phyloP scores from a whole-genome alignment of 495 filamentous ascomycete genomes.

The Chaetomium cochliodes region DNA sequence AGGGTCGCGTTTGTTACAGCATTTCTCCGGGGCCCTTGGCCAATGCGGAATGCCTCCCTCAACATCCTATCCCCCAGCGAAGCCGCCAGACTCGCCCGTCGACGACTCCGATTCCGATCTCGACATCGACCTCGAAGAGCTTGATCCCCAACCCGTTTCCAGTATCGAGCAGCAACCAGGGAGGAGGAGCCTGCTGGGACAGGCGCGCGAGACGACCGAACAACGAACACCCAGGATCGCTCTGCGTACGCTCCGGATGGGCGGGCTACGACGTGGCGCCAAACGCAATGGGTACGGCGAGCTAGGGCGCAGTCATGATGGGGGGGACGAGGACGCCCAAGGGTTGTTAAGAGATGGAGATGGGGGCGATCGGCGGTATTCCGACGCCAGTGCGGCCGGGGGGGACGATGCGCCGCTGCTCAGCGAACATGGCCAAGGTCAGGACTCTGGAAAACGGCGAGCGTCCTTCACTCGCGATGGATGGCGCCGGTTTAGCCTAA shows the following conservation, averaged over 20 bases:
- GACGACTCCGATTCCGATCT: constrained; percentile 65
- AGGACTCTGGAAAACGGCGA: constrained; percentile 28
- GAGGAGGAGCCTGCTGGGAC: constrained; percentile 42
- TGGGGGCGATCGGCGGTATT: constrained; percentile 50
- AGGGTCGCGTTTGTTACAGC: not conserved
- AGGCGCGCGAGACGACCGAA: constrained; percentile 39
- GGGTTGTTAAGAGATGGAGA: constrained; percentile 58
- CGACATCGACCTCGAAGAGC: constrained; percentile 70
- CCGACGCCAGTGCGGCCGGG: constrained; percentile 49
- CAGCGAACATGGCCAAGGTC: constrained; percentile 34
- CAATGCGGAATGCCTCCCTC: constrained; percentile 55
- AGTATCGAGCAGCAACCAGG: constrained; percentile 26
- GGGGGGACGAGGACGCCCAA: constrained; percentile 55
- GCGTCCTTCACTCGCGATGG: constrained; percentile 39
- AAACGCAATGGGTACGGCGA: constrained; percentile 59
- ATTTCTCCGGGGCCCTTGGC: constrained; percentile 23
- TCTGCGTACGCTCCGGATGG: constrained; percentile 66
- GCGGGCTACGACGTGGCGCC: constrained; percentile 50
- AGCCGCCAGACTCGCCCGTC: constrained; percentile 52
- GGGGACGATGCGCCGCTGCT: constrained; percentile 70
- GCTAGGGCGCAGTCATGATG: constrained; percentile 55
- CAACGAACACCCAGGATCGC: constrained; percentile 62
- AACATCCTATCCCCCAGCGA: constrained; percentile 49
- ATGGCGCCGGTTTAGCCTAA: constrained; percentile 40
- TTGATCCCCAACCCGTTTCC: constrained; percentile 57